Conservation (phyloP, 495 filamentous ascomycete genomes). For the Podospora pseudocomata region DNA sequence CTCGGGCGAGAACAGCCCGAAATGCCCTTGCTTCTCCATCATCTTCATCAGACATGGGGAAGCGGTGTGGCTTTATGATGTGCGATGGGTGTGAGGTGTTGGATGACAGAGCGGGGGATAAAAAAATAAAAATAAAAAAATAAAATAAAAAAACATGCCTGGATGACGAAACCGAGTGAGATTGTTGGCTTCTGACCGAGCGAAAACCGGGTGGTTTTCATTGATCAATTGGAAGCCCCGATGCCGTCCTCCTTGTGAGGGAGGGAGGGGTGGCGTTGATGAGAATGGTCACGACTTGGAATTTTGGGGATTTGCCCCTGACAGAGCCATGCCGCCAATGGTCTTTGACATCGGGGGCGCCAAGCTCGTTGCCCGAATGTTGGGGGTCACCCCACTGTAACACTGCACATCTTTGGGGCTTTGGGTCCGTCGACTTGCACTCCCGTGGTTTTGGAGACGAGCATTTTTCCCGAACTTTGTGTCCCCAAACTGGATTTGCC, state of each 20-base stretch:
- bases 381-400: not conserved
- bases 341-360: not conserved
- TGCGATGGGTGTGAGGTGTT: not conserved
- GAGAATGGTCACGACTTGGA: not conserved
- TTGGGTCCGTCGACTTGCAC: not conserved
- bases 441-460: not conserved
- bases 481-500: not conserved
- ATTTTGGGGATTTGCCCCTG: not conserved
- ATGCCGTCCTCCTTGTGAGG: not conserved
- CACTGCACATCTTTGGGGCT: not conserved
- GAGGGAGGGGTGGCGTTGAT: not conserved
- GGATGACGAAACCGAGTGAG: conserved; percentile 1
- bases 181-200: not conserved
- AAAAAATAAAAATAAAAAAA: too few species aligned
- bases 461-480: conserved; percentile 2
- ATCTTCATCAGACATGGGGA: not conserved
- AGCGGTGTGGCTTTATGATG: not conserved
- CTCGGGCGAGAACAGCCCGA: not conserved
- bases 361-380: not conserved
- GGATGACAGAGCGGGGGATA: not conserved
- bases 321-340: not conserved
- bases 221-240: not conserved
- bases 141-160: not conserved
- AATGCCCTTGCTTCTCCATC: not conserved
- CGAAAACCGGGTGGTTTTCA: not conserved